phyloP scores from a whole-genome alignment of 2,329 filamentous ascomycete genomes.

The Ceratocystis ficicola region DNA sequence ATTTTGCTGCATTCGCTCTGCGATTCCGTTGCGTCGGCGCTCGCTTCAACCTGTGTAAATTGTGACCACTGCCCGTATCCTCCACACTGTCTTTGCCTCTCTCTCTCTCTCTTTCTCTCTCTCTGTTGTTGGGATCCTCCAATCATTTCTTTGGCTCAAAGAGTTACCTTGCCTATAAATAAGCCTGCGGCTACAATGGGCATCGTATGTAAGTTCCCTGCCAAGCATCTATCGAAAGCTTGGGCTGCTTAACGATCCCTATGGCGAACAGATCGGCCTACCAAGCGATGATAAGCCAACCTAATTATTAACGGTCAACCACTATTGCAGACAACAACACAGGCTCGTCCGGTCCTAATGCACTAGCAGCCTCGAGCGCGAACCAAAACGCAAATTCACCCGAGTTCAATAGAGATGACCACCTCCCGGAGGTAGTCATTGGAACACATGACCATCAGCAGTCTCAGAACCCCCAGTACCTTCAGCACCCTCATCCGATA shows the following conservation, averaged over 20 bases:
- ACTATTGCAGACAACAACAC: background rate
- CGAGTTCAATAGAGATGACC: background rate
- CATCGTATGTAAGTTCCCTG: background rate
- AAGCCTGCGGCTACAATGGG: background rate
- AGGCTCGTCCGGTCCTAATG: background rate
- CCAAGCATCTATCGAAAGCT: background rate
- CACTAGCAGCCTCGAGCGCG: background rate
- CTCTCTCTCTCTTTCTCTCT: background rate
- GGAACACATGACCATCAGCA: background rate
- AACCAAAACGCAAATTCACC: background rate
- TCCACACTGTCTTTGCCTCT: background rate
- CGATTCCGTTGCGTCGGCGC: no score
- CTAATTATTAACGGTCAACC: background rate
- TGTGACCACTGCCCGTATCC: no score
- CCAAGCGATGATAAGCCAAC: background rate
- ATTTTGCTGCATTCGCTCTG: background rate
- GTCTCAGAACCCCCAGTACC: background rate
- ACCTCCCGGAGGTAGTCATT: conserved; percentile 11
- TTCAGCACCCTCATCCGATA: background rate
- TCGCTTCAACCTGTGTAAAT: no score
- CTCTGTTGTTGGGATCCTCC: background rate
- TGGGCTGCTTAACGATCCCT: background rate
- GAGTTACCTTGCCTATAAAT: background rate
- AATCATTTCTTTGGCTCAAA: background rate
- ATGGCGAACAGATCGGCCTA: background rate